These are phyloP conservation scores for Microthyrium microscopicum DNA, from an alignment of 2,329 filamentous ascomycete genomes.

Conservation along the genomic window DNA sequence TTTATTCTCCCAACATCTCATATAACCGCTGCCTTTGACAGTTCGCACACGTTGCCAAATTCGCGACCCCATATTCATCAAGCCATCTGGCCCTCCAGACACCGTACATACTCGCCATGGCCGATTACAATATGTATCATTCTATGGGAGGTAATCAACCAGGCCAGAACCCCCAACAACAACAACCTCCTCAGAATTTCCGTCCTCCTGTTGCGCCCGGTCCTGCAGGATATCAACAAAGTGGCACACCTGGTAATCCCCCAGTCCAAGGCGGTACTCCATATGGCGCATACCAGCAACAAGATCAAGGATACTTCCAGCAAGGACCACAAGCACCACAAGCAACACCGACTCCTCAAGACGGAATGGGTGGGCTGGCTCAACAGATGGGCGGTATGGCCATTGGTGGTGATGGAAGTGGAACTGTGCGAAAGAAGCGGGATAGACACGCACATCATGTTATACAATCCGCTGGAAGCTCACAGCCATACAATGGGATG, in stretches of 20 bases:
- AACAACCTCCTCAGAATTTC: constrained; percentile 16
- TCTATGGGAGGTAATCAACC: constrained; percentile 15
- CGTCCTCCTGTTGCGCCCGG: constrained; percentile 27
- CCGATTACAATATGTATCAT: constrained; percentile 22
- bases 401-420: constrained; percentile 38
- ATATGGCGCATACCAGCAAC: constrained; percentile 6
- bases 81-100: not conserved
- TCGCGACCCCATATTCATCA: too few species aligned
- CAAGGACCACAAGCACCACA: constrained; percentile 15
- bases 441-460: constrained; percentile 85
- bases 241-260: constrained; percentile 14
- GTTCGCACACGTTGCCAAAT: too few species aligned
- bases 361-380: constrained; percentile 33
- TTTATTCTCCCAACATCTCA: too few species aligned
- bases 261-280: constrained; percentile 14
- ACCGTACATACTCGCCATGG: constrained; percentile 18
- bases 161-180: constrained; percentile 9
- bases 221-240: constrained; percentile 27
- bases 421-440: constrained; percentile 56
- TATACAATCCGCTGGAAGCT: constrained; percentile 54
- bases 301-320: constrained; percentile 26
- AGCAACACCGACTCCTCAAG: constrained; percentile 12
- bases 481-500: constrained; percentile 54
- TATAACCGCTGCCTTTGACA: too few species aligned
- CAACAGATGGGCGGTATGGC: constrained; percentile 67